These are phyloP conservation scores for Claviceps capensis DNA, from an alignment of 2,329 filamentous ascomycete species.

Conservation along the genomic window DNA sequence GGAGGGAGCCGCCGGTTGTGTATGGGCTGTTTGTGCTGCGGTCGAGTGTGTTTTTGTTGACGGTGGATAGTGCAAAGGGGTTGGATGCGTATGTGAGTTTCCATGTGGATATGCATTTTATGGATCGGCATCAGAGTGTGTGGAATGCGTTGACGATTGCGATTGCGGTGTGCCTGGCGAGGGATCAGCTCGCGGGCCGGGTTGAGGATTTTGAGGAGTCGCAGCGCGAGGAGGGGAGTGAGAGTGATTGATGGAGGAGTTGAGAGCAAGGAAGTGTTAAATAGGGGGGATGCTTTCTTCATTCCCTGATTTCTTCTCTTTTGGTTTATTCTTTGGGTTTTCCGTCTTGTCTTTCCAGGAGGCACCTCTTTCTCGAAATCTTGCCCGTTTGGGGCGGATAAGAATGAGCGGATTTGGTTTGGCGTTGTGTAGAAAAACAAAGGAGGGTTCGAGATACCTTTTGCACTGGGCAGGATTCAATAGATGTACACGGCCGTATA, in stretches of 20 bases:
- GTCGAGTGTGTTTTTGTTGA: constrained; percentile 25
- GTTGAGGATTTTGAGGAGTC: constrained; percentile 22
- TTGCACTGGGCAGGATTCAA: background rate
- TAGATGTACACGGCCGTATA: background rate
- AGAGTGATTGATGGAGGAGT: constrained; percentile 19
- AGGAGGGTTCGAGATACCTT: background rate
- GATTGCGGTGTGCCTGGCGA: constrained; percentile 24
- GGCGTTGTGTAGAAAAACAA: background rate
- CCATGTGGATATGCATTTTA: constrained; percentile 28
- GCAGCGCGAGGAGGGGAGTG: constrained; percentile 19
- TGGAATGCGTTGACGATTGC: constrained; percentile 32
- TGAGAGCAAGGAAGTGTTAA: constrained; percentile 2
- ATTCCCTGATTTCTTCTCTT: background rate
- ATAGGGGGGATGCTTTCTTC: too few species aligned
- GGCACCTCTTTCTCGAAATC: background rate
- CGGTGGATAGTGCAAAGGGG: constrained; percentile 24
- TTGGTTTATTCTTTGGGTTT: background rate
- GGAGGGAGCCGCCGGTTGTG: constrained; percentile 24
- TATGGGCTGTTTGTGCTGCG: constrained; percentile 30
- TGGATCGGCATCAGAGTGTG: constrained; percentile 24
- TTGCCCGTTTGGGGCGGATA: background rate
- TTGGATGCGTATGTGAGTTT: constrained; percentile 25
- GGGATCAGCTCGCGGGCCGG: constrained; percentile 24
- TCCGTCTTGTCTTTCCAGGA: background rate
- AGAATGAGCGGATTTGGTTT: background rate